Evolutionary conservation across 148 eudicot genomes (phyloP).

Genomic region (Persicaria tinctoria): DNA sequence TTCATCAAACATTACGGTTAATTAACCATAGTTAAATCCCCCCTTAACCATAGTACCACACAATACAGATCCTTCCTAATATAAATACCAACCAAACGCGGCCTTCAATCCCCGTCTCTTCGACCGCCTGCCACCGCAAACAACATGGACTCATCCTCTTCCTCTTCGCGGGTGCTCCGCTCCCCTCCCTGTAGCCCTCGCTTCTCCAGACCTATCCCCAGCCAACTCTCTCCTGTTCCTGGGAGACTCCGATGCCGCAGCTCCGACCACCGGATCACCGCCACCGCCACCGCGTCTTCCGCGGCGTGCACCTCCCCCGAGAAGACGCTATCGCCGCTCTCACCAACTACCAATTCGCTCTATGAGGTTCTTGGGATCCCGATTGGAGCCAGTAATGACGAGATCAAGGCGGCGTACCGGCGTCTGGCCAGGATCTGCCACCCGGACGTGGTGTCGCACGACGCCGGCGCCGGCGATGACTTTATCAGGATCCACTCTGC

Average conservation of each 20-base stretch:
- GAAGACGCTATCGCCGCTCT: neutral
- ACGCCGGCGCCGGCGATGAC: slow-evolving; percentile 20
- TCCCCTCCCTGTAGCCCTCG: slow-evolving; percentile 9
- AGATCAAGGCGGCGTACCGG: slow-evolving; percentile 57
- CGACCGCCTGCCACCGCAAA: neutral
- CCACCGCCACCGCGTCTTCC: slow-evolving; percentile 19
- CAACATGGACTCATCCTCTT: neutral
- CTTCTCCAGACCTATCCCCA: neutral
- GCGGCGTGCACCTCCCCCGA: slow-evolving; percentile 21
- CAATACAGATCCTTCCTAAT: neutral
- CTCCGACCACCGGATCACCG: neutral
- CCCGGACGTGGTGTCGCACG: slow-evolving; percentile 33
- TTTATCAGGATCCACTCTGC: slow-evolving; percentile 48
- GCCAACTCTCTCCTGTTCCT: neutral
- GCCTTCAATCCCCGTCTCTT: neutral
- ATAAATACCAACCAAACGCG: neutral
- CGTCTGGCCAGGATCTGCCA: slow-evolving; percentile 42
- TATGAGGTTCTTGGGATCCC: slow-evolving; percentile 50
- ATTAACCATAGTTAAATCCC: neutral
- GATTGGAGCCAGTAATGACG: slow-evolving; percentile 29
- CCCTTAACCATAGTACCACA: neutral
- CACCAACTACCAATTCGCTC: slow-evolving; percentile 22
- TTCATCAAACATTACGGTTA: too few relatives aligned
- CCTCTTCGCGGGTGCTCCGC: neutral
- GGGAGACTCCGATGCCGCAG: neutral